Evolutionary conservation across 441 rosid genomes (phyloP).

Genomic region (Gossypium armourianum): DNA sequence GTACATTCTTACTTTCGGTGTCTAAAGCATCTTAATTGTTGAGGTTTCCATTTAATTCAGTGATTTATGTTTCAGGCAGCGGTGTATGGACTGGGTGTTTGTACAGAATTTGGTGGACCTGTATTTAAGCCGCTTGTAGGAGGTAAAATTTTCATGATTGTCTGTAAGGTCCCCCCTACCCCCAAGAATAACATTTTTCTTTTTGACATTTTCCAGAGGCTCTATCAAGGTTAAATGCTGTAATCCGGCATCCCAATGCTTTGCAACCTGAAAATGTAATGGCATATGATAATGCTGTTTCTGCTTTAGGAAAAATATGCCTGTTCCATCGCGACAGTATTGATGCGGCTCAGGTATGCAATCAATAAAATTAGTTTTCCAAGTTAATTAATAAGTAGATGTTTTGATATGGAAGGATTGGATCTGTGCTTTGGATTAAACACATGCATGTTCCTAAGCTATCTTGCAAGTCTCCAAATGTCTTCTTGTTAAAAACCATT

Average conservation of each 20-base stretch:
- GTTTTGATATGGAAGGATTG: background rate
- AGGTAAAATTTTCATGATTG: conserved; percentile 35
- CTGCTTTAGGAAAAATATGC: conserved; percentile 93
- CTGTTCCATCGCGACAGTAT: conserved; percentile 78
- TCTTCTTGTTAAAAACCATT: background rate
- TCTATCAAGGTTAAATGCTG: conserved; percentile 79
- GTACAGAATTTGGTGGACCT: conserved; percentile 90
- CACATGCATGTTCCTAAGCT: background rate
- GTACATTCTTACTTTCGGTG: conserved; percentile 10
- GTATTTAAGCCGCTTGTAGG: conserved; percentile 91
- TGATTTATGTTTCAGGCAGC: conserved; percentile 60
- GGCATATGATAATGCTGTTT: conserved; percentile 99
- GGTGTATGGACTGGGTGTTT: conserved; percentile 95
- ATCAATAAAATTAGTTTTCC: conserved; percentile 8
- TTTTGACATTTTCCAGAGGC: conserved; percentile 59
- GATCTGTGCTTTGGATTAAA: background rate
- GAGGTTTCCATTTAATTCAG: conserved; percentile 4
- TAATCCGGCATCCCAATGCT: conserved; percentile 73
- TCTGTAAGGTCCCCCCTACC: background rate
- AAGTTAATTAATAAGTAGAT: background rate
- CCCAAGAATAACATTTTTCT: conserved; percentile 17
- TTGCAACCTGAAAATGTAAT: conserved; percentile 71
- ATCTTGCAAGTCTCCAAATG: background rate
- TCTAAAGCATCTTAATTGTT: conserved; percentile 5
- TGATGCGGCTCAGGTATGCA: conserved; percentile 72